A percentile compares a stretch with the other conserved stretches of the same genome.
phyloP scores from a whole-genome alignment of 306 rosid genomes.

The Arachis stenosperma region DNA sequence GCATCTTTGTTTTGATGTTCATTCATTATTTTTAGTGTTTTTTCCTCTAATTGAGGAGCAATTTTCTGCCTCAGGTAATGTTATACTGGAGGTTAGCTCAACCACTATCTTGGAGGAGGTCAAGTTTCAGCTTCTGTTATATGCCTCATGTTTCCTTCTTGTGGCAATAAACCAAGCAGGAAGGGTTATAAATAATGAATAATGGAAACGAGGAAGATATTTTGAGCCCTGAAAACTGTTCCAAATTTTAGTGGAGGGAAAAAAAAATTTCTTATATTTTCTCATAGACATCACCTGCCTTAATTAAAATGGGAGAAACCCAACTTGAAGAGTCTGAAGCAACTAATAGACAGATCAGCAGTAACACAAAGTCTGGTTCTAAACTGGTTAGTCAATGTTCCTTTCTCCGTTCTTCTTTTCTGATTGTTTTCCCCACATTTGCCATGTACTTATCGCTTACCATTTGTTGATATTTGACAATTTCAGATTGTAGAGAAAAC shows the following conservation, averaged over 20 bases:
- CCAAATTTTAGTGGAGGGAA: conserved; percentile 35
- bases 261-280: conserved; percentile 48
- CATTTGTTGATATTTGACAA: conserved; percentile 25
- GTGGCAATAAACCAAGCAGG: neutral
- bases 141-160: neutral
- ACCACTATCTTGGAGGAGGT: conserved; percentile 12
- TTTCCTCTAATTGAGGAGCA: too few relatives aligned
- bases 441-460: conserved; percentile 18
- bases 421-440: conserved; percentile 24
- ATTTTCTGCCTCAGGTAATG: neutral
- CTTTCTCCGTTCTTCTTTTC: conserved; percentile 2
- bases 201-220: conserved; percentile 19
- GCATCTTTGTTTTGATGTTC: conserved; percentile 11
- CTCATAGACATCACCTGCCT: conserved; percentile 43
- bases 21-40: neutral
- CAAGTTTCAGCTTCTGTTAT: conserved; percentile 18
- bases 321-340: conserved; percentile 36
- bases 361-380: conserved; percentile 28
- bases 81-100: neutral
- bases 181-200: conserved; percentile 11
- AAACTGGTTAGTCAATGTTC: conserved; percentile 48
- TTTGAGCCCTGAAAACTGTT: conserved; percentile 39
- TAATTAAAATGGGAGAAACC: conserved; percentile 39
- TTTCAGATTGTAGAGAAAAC: conserved; percentile 44
- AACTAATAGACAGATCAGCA: conserved; percentile 27